Conservation (phyloP, 768 basidiomycete species). For the Boletus pseudopeckii region DNA sequence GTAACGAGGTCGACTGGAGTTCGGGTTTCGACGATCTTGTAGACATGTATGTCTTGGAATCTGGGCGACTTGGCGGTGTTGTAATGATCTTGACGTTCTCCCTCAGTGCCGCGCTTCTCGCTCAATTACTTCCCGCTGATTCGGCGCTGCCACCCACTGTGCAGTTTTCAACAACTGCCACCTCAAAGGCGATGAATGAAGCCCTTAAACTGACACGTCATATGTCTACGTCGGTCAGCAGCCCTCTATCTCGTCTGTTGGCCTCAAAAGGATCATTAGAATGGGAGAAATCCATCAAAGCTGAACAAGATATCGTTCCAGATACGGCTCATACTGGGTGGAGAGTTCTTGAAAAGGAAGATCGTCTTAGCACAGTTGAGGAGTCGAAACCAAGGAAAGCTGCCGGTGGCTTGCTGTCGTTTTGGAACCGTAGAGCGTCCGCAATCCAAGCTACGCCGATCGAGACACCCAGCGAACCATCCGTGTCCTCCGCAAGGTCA, state of each 20-base stretch:
- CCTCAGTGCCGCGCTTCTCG: constrained; percentile 39
- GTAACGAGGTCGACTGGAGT: constrained; percentile 35
- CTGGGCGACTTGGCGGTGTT: background rate
- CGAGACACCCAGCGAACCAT: constrained; percentile 17
- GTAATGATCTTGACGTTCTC: constrained; percentile 1
- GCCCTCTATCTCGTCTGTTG: constrained; percentile 69
- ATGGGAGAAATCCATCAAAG: constrained; percentile 70
- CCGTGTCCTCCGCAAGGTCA: constrained; percentile 27
- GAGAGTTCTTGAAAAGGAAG: constrained; percentile 64
- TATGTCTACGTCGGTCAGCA: constrained; percentile 46
- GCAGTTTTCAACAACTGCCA: constrained; percentile 54
- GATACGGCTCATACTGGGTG: constrained; percentile 67
- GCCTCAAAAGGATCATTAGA: constrained; percentile 69
- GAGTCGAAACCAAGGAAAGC: constrained; percentile 47
- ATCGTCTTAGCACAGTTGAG: constrained; percentile 28
- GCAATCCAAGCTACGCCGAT: constrained; percentile 17
- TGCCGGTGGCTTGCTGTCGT: constrained; percentile 62
- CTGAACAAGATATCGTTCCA: constrained; percentile 42
- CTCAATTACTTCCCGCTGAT: constrained; percentile 49
- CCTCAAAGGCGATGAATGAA: constrained; percentile 55
- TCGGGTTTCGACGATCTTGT: constrained; percentile 48
- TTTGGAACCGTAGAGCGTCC: constrained; percentile 54
- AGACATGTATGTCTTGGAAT: constrained; percentile 50
- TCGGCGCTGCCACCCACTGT: constrained; percentile 46
- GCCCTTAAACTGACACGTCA: constrained; percentile 65